Evolutionary conservation across 2,329 filamentous ascomycete genomes (phyloP).

Genomic region (Talaromyces sp.): DNA sequence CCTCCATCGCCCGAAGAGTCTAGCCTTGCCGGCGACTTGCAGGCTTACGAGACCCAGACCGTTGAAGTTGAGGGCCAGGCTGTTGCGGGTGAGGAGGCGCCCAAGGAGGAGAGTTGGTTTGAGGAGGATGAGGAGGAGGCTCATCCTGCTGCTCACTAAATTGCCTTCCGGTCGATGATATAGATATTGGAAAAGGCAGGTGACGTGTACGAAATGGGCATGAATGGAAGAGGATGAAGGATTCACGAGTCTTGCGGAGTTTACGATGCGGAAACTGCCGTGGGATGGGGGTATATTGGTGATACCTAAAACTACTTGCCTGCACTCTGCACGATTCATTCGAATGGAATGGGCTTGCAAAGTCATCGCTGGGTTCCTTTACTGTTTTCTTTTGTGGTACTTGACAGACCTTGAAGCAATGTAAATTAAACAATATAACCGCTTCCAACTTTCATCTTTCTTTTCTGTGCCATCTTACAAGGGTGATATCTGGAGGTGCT

Average conservation of each 20-base stretch:
- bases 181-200: neutral
- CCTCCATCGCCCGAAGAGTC: constrained; percentile 89
- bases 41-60: constrained; percentile 90
- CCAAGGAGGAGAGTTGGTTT: constrained; percentile 73
- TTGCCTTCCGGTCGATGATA: neutral
- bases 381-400: constrained; percentile 18
- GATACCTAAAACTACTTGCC: constrained; percentile 8
- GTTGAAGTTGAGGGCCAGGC: constrained; percentile 93
- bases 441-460: neutral
- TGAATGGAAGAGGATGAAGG: neutral
- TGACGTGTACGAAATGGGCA: neutral
- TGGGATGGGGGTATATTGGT: neutral
- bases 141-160: constrained; percentile 44
- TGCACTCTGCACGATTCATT: neutral
- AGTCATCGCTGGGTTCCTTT: neutral
- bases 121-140: constrained; percentile 66
- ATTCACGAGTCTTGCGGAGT: neutral
- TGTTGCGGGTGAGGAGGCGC: constrained; percentile 59
- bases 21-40: constrained; percentile 85
- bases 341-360: neutral
- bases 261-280: neutral
- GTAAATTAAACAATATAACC: constrained; percentile 19
- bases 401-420: constrained; percentile 16
- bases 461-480: neutral
- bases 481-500: neutral